Evolutionary conservation across 768 basidiomycete genomes (phyloP).

Genomic region (Lactarius vividus): DNA sequence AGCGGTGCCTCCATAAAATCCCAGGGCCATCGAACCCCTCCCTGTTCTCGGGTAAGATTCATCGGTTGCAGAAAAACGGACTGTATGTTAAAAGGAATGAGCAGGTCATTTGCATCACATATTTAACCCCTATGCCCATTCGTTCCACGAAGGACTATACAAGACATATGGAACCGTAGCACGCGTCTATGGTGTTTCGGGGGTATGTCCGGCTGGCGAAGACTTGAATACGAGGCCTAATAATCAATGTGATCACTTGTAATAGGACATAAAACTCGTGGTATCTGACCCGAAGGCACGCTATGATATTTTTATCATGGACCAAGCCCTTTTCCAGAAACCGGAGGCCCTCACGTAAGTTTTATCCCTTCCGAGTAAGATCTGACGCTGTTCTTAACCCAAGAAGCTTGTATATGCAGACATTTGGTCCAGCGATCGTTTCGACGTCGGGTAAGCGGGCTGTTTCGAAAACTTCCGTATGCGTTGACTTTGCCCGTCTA

Average conservation of each 20-base stretch:
- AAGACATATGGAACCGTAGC: not conserved
- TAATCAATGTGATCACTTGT: too few species aligned
- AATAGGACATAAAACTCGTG: slow-evolving; percentile 13
- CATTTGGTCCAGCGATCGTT: slow-evolving; percentile 20
- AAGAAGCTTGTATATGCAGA: not conserved
- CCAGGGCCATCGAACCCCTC: not conserved
- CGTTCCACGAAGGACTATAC: not conserved
- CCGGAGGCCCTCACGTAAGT: slow-evolving; percentile 8
- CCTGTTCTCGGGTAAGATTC: not conserved
- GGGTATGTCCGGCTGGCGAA: not conserved
- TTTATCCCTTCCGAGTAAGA: slow-evolving; percentile 6
- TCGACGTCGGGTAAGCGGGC: not conserved
- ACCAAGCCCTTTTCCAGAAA: not conserved
- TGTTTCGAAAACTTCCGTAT: not conserved
- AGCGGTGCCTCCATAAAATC: not conserved
- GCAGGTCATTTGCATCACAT: not conserved
- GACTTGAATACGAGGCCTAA: not conserved
- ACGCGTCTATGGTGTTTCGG: not conserved
- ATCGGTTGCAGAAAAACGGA: not conserved
- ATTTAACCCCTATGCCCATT: not conserved
- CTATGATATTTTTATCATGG: not conserved
- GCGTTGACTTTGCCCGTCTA: not conserved
- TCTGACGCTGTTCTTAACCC: slow-evolving; percentile 10
- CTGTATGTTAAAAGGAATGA: not conserved
- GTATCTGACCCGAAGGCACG: slow-evolving; percentile 7